phyloP scores from a whole-genome alignment of 78 protist species.

The Thecamonas trahens region DNA sequence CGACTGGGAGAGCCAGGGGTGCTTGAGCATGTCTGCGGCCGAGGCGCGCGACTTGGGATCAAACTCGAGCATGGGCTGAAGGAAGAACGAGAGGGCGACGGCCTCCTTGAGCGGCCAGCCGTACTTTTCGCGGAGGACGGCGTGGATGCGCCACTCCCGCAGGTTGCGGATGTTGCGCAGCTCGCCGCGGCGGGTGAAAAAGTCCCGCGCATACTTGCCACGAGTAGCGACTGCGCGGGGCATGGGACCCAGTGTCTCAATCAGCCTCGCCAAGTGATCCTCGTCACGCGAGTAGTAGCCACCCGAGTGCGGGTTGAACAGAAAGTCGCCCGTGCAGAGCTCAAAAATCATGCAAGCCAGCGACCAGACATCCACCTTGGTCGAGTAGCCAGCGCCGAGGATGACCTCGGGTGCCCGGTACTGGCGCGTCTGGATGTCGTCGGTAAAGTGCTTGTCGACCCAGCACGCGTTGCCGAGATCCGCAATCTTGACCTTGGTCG shows the following conservation, averaged over 20 bases:
- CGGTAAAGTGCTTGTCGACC: slow-evolving; percentile 69
- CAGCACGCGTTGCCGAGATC: slow-evolving; percentile 98
- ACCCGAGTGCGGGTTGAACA: slow-evolving; percentile 80
- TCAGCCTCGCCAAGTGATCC: slow-evolving; percentile 66
- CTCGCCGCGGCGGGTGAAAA: slow-evolving; percentile 57
- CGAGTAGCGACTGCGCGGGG: slow-evolving; percentile 26
- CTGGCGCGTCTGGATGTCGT: slow-evolving; percentile 95
- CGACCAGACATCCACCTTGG: slow-evolving; percentile 77
- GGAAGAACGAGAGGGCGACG: slow-evolving; percentile 51
- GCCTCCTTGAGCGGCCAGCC: slow-evolving; percentile 43
- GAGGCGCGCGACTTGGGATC: slow-evolving; percentile 70
- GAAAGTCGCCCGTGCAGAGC: slow-evolving; percentile 89
- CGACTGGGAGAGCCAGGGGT: slow-evolving; percentile 55
- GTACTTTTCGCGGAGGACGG: slow-evolving; percentile 70
- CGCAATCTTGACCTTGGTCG: slow-evolving; percentile 57
- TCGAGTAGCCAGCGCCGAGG: slow-evolving; percentile 56
- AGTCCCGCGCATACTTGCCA: slow-evolving; percentile 31
- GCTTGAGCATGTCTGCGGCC: slow-evolving; percentile 55
- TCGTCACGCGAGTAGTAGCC: slow-evolving; percentile 64
- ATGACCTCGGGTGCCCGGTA: slow-evolving; percentile 94
- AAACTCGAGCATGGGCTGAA: slow-evolving; percentile 72
- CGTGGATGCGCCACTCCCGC: slow-evolving; percentile 59
- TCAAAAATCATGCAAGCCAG: slow-evolving; percentile 67
- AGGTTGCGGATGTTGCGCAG: slow-evolving; percentile 60
- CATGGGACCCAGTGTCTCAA: slow-evolving; percentile 73